These are phyloP conservation scores for Glebionis coronaria DNA, from an alignment of 129 eudicot genomes.

Conservation along the genomic window DNA sequence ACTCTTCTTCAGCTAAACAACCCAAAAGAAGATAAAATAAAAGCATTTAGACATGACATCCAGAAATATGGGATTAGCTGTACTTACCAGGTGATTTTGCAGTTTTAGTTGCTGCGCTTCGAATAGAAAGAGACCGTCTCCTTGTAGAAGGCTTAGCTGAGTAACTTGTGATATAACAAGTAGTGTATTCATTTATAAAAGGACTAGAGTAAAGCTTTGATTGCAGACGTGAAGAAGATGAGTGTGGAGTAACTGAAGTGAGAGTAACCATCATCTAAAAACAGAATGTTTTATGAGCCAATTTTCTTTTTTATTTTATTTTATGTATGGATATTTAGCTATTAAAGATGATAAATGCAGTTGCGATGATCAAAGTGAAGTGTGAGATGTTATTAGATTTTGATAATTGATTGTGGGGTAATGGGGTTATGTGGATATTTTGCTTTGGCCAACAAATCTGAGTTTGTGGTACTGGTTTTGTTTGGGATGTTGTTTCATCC, in stretches of 20 bases:
- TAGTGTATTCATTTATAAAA: conserved; percentile 28
- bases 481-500: conserved; percentile 40
- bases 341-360: conserved; percentile 10
- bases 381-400: conserved; percentile 1
- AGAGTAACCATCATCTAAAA: conserved; percentile 55
- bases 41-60: neutral
- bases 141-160: conserved; percentile 24
- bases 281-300: neutral
- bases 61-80: neutral
- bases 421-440: conserved; percentile 45
- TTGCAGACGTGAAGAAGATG: conserved; percentile 39
- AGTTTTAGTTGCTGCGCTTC: conserved; percentile 76
- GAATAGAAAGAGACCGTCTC: conserved; percentile 33
- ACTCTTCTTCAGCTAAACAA: conserved; percentile 87
- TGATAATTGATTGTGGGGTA: conserved; percentile 32
- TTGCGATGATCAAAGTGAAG: too few relatives aligned
- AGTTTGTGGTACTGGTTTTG: conserved; percentile 57
- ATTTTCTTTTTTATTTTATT: neutral
- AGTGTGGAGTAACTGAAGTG: conserved; percentile 56
- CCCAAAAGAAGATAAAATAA: conserved; percentile 19
- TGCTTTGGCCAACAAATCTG: conserved; percentile 38
- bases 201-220: conserved; percentile 36
- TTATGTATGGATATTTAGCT: neutral
- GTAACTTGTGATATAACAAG: conserved; percentile 30
- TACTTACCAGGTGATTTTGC: conserved; percentile 90